Conservation (phyloP, 2,329 filamentous ascomycete species). For the Neoascochyta sp. region DNA sequence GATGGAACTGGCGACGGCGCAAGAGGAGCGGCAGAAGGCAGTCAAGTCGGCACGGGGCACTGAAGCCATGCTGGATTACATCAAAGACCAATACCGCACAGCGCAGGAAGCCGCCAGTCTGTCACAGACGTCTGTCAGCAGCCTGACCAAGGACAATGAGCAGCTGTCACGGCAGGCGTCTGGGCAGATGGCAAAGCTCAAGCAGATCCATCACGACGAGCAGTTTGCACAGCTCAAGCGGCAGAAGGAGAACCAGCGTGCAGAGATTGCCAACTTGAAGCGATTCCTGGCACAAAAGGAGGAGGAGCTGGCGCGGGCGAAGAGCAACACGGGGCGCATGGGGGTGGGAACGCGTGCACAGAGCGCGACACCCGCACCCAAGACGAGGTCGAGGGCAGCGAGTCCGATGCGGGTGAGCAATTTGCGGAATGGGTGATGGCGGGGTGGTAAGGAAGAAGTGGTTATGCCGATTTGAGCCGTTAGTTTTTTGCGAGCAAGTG, state of each 20-base stretch:
- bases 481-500: too few relatives aligned
- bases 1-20: constrained; percentile 18
- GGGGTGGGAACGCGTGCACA: constrained; percentile 27
- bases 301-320: constrained; percentile 20
- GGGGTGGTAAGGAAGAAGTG: neutral
- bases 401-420: constrained; percentile 25
- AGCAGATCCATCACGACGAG: constrained; percentile 14
- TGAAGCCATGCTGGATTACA: constrained; percentile 53
- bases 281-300: constrained; percentile 17
- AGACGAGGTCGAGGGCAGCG: constrained; percentile 23
- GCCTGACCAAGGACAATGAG: constrained; percentile 12
- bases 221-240: constrained; percentile 8
- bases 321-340: constrained; percentile 13
- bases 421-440: constrained; percentile 20
- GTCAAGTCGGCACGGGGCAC: constrained; percentile 31
- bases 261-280: constrained; percentile 13
- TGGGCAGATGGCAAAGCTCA: constrained; percentile 15
- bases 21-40: constrained; percentile 18
- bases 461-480: too few relatives aligned
- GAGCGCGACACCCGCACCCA: constrained; percentile 30
- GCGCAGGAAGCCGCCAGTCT: constrained; percentile 13
- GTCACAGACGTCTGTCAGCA: constrained; percentile 6
- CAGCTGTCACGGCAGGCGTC: constrained; percentile 17
- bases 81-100: constrained; percentile 53
- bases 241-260: constrained; percentile 6